Evolutionary conservation across 371 early-diverging fungal genomes (phyloP), one percentile per base, ranked within the genome.

Genomic region (Vairimorpha necatrix): DNA sequence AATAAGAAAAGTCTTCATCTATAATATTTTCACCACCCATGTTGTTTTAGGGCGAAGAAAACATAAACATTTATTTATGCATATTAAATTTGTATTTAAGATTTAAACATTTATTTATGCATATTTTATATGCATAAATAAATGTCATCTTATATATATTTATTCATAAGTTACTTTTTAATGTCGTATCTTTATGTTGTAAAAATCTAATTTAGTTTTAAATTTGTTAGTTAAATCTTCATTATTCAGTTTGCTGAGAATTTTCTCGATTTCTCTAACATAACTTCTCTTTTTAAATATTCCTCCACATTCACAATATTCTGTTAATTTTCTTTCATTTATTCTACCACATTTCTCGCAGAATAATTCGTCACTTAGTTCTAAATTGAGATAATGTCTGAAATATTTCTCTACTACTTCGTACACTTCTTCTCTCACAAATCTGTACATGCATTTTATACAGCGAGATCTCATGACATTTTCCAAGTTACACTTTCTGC

Each of bases 231-330:
- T 50, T 4, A 50, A n/a, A 33, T 46, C 46, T 22, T 66, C 26
- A 42, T 46, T 46, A 7, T 1, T 66, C 9, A 4, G 14, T 2
- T 42, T 16, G 2, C 18, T 36, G 3, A 66, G 18, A 9, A 66
- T 11, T n/a, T 26, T 38, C 20, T 39, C 36, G 7, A 77, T 1
- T 30, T 53, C 48, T 26, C 75, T 53, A 18, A 1, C 24, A 58
- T 78, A 42, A 7, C 26, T 33, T 38, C 34, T 72, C 20, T 30
- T 46, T 48, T 33, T 54, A 74, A 53, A 71, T 9, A 22, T 61
- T 33, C 82, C 82, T 14, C 82, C 82, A 75, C 82, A 82, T 2
- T 33, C 26, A 48, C 82, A 82, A 34, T 69, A 46, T 9, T 70
- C 75, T 0, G 50, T 60, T 30, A 79, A 61, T 54, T 32, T 78